Percentiles rank a stretch among this genome's conserved stretches.
Evolutionary conservation across 148 eudicot genomes (phyloP).

Genomic region (Heliosperma pusillum): DNA sequence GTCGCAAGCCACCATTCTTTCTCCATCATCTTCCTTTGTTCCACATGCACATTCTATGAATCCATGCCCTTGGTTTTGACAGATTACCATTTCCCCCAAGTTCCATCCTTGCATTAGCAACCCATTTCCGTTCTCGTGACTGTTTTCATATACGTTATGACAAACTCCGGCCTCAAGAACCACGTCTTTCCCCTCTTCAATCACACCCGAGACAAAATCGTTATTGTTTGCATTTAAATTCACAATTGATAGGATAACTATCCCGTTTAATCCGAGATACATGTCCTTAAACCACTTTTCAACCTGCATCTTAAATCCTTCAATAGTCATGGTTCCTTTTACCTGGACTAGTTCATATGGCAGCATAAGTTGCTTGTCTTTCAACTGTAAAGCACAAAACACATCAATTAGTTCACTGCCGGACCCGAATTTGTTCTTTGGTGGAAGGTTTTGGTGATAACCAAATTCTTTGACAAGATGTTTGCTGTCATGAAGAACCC

Average conservation of each 20-base stretch:
- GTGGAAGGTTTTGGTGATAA: conserved; percentile 22
- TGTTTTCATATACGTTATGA: conserved; percentile 16
- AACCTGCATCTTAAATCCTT: conserved; percentile 53
- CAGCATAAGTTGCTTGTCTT: conserved; percentile 28
- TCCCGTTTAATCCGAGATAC: conserved; percentile 55
- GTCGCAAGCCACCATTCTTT: conserved; percentile 87
- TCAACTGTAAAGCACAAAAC: conserved; percentile 40
- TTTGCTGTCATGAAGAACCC: conserved; percentile 78
- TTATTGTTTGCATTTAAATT: conserved; percentile 31
- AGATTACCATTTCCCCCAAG: conserved; percentile 10
- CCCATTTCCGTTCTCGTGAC: conserved; percentile 13
- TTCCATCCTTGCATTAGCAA: conserved; percentile 27
- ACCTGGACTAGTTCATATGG: conserved; percentile 49
- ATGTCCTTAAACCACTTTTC: conserved; percentile 53
- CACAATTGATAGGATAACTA: conserved; percentile 35
- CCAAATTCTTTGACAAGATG: conserved; percentile 55
- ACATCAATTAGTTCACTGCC: conserved; percentile 33
- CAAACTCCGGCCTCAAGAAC: conserved; percentile 53
- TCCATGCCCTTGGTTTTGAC: conserved; percentile 32
- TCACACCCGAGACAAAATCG: conserved; percentile 35
- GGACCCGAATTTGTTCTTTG: conserved; percentile 21
- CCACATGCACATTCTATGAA: conserved; percentile 82
- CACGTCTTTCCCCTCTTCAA: conserved; percentile 43
- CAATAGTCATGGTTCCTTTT: conserved; percentile 35
- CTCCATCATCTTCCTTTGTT: conserved; percentile 77